These are phyloP conservation scores for Glutinoglossum americanum DNA, from an alignment of 495 filamentous ascomycete species.

Conservation along the genomic window DNA sequence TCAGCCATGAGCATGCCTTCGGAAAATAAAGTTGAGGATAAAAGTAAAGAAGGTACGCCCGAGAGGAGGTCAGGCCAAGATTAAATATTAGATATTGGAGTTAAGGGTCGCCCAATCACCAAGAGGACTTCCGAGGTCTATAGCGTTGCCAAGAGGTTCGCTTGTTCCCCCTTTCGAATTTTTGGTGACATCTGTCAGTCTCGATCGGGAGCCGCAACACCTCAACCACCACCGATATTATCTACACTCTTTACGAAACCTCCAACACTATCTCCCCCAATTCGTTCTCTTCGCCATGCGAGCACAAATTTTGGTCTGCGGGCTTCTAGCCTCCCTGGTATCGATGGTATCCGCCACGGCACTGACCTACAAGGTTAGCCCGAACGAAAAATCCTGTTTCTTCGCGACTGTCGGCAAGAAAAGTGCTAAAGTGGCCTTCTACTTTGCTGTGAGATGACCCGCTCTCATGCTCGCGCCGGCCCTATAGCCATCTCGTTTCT, in stretches of 20 bases:
- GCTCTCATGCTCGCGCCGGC: slow-evolving; percentile 4
- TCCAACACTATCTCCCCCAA: no score
- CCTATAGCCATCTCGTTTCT: no score
- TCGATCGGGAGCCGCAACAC: background rate
- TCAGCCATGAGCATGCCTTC: no score
- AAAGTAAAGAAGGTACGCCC: no score
- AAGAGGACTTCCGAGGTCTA: no score
- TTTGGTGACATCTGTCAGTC: background rate
- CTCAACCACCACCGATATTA: background rate
- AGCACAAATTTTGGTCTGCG: slow-evolving; percentile 2
- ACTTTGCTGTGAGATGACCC: slow-evolving; percentile 67
- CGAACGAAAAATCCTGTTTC: slow-evolving; percentile 94
- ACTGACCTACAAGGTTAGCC: slow-evolving; percentile 75
- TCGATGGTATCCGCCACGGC: slow-evolving; percentile 53
- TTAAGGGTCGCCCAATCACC: no score
- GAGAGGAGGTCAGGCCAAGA: no score
- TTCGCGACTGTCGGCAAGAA: slow-evolving; percentile 51
- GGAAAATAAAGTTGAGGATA: no score
- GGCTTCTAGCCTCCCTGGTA: slow-evolving; percentile 42
- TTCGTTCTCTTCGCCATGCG: background rate
- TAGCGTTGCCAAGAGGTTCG: no score
- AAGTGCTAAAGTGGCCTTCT: slow-evolving; percentile 86
- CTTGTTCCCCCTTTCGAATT: background rate
- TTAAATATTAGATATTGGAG: no score
- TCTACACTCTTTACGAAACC: no score